Percentiles rank a stretch among this genome's conserved stretches.
These are phyloP conservation scores for Cadophora gregata DNA, from an alignment of 2,329 filamentous ascomycete genomes.

Conservation along the genomic window DNA sequence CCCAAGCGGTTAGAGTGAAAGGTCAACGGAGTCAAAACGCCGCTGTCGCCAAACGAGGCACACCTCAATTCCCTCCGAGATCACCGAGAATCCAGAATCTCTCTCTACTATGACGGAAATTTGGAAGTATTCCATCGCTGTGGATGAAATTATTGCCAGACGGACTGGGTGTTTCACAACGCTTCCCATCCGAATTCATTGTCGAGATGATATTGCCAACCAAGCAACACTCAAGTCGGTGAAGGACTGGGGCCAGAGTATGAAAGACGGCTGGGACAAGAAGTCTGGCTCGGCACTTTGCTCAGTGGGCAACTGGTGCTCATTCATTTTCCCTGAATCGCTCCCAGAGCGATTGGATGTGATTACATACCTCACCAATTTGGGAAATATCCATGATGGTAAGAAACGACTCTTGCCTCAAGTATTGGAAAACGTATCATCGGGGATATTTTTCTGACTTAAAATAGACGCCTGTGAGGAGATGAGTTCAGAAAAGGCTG, in stretches of 20 bases:
- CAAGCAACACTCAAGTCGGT: neutral
- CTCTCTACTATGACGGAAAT: neutral
- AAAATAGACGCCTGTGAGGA: neutral
- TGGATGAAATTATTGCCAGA: neutral
- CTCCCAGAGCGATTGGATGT: neutral
- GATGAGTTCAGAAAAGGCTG: neutral
- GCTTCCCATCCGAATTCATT: neutral
- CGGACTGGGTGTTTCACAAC: neutral
- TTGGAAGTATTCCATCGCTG: neutral
- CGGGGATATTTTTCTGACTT: neutral
- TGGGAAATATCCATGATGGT: neutral
- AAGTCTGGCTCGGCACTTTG: neutral
- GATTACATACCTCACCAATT: neutral
- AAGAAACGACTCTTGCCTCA: no score
- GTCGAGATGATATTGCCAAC: neutral
- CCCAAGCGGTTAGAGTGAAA: no score
- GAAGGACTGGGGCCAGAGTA: neutral
- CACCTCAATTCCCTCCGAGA: no score
- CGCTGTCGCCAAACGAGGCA: no score
- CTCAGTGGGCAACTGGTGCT: neutral
- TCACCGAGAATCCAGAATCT: no score
- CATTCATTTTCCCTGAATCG: neutral
- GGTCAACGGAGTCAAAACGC: no score
- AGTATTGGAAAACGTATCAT: no score
- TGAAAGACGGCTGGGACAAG: neutral